Evolutionary conservation across 768 basidiomycete genomes (phyloP).

Genomic region (Postia placenta): DNA sequence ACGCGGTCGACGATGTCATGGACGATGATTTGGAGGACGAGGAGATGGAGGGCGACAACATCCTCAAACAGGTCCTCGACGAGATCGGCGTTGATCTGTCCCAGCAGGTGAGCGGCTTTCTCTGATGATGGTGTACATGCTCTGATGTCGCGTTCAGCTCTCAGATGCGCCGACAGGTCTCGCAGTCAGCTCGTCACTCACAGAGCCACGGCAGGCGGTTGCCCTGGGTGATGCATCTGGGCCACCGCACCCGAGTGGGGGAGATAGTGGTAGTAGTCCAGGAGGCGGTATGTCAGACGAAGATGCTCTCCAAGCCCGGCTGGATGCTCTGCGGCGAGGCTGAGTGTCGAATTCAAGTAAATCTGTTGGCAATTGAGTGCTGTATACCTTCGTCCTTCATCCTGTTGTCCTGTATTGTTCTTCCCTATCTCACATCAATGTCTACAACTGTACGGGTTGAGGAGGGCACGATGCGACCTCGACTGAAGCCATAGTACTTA

Average conservation of each 20-base stretch:
- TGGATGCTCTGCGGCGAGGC: constrained; percentile 82
- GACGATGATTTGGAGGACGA: constrained; percentile 84
- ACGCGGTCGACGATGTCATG: constrained; percentile 96
- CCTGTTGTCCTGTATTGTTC: too few relatives aligned
- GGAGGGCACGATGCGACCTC: too few relatives aligned
- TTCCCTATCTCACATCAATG: too few relatives aligned
- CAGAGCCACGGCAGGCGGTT: constrained; percentile 69
- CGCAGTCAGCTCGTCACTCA: constrained; percentile 50
- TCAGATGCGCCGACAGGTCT: constrained; percentile 78
- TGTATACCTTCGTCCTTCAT: too few relatives aligned
- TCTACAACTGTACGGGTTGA: too few relatives aligned
- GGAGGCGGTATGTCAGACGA: constrained; percentile 59
- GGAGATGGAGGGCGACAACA: constrained; percentile 93
- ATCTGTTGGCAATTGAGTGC: too few relatives aligned
- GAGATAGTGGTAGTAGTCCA: constrained; percentile 29
- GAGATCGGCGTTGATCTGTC: constrained; percentile 92
- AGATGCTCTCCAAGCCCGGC: constrained; percentile 87
- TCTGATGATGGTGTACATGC: background rate
- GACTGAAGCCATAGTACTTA: too few relatives aligned
- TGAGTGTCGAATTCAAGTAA: constrained; percentile 31
- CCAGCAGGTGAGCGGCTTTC: constrained; percentile 55
- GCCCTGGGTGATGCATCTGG: constrained; percentile 71
- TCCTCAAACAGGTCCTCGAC: constrained; percentile 91
- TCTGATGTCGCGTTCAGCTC: constrained; percentile 44
- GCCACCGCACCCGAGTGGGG: constrained; percentile 27